A percentile compares a stretch with the other conserved stretches of the same genome.
phyloP scores from a whole-genome alignment of 2,329 filamentous ascomycete species.

The Colletotrichum sp. region DNA sequence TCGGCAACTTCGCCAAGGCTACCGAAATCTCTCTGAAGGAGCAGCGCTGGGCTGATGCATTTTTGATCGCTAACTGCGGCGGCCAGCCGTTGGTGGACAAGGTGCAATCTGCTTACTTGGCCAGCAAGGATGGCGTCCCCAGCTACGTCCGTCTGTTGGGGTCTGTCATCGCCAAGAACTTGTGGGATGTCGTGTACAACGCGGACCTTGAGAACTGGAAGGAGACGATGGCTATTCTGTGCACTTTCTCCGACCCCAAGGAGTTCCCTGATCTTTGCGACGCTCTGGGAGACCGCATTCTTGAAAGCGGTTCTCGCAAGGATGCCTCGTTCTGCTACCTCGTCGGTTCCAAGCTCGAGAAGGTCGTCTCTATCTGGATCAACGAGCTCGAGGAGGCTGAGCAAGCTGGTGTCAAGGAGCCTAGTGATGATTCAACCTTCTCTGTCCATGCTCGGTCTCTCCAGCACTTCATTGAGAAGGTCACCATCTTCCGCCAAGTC shows the following conservation, averaged over 20 bases:
- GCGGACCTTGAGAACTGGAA: conserved; percentile 94
- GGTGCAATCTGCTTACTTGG: conserved; percentile 89
- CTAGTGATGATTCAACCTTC: conserved; percentile 79
- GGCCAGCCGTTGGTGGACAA: conserved; percentile 94
- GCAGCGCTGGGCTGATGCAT: conserved; percentile 91
- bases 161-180: conserved; percentile 93
- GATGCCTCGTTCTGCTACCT: conserved; percentile 97
- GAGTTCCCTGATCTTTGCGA: conserved; percentile 97
- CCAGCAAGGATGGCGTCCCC: conserved; percentile 79
- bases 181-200: conserved; percentile 98
- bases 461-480: conserved; percentile 97
- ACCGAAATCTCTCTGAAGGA: conserved; percentile 89
- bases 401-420: conserved; percentile 72
- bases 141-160: conserved; percentile 91
- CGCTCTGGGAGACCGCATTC: conserved; percentile 87
- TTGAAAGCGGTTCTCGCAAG: conserved; percentile 78
- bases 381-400: conserved; percentile 87
- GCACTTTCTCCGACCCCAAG: conserved; percentile 89
- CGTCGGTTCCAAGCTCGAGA: conserved; percentile 94
- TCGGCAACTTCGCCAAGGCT: conserved; percentile 90
- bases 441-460: conserved; percentile 88
- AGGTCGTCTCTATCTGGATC: conserved; percentile 95
- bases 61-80: conserved; percentile 97
- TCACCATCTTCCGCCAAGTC: conserved; percentile 93
- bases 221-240: conserved; percentile 93